Base-by-base conservation (phyloP, 2,329 filamentous ascomycete species). In the Elsinoe ampelina region DNA sequence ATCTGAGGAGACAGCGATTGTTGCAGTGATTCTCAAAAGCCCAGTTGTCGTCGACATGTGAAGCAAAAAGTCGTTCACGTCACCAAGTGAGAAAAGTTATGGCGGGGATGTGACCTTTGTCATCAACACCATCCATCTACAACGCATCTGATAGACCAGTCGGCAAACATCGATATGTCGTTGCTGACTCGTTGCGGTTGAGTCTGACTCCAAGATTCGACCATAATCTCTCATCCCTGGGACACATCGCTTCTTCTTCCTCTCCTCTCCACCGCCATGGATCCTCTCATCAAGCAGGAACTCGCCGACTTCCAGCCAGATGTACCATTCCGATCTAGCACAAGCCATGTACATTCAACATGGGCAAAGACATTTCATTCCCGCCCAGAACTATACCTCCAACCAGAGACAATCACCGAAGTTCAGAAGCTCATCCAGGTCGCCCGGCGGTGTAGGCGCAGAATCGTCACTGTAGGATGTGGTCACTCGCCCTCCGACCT, bases 281-380 rank as follows among this genome's bases (percentile, higher is more conserved):
- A 56, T 56, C 41, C 54, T n/a, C 2, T 56, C 1, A 19, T 56
- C n/a, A n/a, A 47, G 54, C 38, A 42, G 20, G 54, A 56, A 39
- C 8, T 56, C 26, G 20, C 76, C 34, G 77, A 75, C 61, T 77
- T 82, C 67, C 77, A 84, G 65, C 77, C 81, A 62, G 71, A 75
- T 58, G 72, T 93, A 38, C 83, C 89, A 42, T 95, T 97, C 74
- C 87, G 85, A 69, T 87, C 88, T 5, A 79, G 78, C 58, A 75
- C 80, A 59, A 76, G 81, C 55, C 84, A 97, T 70, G 73, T 84
- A 50, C 93, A 97, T 75, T 85, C 85, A 65, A 98, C 93, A 17
- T 98, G 93, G 93, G 93, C 93, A 38, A 85, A 85, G 67, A 97
- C 93, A 51, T 96, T 95, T 74, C 85, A 87, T 66, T 93, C 86